These are phyloP conservation scores for Pythium phragmitis DNA, from an alignment of 352 stramenopile species.

Conservation along the genomic window DNA sequence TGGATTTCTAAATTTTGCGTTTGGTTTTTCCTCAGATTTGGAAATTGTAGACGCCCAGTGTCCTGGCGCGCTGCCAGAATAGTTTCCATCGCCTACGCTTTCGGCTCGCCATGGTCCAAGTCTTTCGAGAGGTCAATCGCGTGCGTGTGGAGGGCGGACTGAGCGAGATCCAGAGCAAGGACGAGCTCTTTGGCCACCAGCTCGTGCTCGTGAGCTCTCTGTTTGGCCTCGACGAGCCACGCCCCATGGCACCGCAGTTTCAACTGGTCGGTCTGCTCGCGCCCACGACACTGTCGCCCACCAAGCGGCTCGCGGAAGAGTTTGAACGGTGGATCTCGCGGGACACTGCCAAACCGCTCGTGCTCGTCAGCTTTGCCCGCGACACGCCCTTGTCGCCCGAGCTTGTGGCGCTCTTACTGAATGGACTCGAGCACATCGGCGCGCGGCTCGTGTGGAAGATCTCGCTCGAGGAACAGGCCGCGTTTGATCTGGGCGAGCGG, in stretches of 20 bases:
- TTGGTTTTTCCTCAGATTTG: too few species aligned
- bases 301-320: slow-evolving; percentile 12
- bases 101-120: slow-evolving; percentile 53
- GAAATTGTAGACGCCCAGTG: slow-evolving; percentile 50
- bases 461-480: slow-evolving; percentile 50
- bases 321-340: slow-evolving; percentile 21
- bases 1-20: neutral
- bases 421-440: slow-evolving; percentile 52
- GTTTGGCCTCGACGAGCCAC: slow-evolving; percentile 79
- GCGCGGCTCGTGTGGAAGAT: slow-evolving; percentile 62
- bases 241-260: slow-evolving; percentile 74
- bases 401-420: slow-evolving; percentile 51
- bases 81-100: slow-evolving; percentile 76
- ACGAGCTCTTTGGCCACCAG: slow-evolving; percentile 49
- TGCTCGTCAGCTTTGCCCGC: slow-evolving; percentile 61
- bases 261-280: slow-evolving; percentile 70
- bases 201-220: slow-evolving; percentile 83
- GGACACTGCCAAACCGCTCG: slow-evolving; percentile 26
- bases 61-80: slow-evolving; percentile 79
- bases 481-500: slow-evolving; percentile 53
- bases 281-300: slow-evolving; percentile 22
- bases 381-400: slow-evolving; percentile 51
- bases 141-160: slow-evolving; percentile 55
- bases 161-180: slow-evolving; percentile 42
- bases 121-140: slow-evolving; percentile 70